Conservation (phyloP, 352 stramenopile genomes). For the Peronospora belbahrii region DNA sequence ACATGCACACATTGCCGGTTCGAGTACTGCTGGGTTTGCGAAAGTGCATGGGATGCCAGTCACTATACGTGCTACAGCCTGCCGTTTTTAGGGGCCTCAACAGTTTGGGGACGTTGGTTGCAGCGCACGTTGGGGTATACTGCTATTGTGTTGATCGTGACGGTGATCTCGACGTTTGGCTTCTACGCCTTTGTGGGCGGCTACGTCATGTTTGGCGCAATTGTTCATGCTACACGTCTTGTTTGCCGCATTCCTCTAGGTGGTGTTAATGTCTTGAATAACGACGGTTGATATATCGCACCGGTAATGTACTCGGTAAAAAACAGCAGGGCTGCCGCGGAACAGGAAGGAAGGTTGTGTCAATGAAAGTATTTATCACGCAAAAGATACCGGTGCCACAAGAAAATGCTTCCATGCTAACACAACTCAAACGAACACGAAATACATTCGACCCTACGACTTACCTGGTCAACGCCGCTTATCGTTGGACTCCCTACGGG, state of each 20-base stretch:
- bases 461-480: not conserved
- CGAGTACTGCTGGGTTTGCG: constrained; percentile 71
- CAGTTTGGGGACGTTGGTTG: constrained; percentile 26
- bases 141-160: constrained; percentile 41
- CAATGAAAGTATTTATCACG: too few species aligned
- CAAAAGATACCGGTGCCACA: too few species aligned
- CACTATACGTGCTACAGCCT: constrained; percentile 72
- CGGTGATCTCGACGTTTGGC: constrained; percentile 45
- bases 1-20: constrained; percentile 53
- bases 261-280: not conserved
- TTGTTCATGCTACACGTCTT: constrained; percentile 18
- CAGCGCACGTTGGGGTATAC: constrained; percentile 41
- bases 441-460: constrained; percentile 6
- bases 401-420: constrained; percentile 4
- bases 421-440: constrained; percentile 14
- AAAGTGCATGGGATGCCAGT: constrained; percentile 41
- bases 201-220: constrained; percentile 27
- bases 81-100: constrained; percentile 31
- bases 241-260: constrained; percentile 1
- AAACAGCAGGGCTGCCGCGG: not conserved
- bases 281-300: not conserved
- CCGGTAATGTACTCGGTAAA: not conserved
- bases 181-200: constrained; percentile 44
- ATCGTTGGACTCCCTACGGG: not conserved
- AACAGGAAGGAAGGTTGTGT: constrained; percentile 3